Conservation (phyloP, 1,139 yeast genomes). For the Candida sanyaensis region DNA sequence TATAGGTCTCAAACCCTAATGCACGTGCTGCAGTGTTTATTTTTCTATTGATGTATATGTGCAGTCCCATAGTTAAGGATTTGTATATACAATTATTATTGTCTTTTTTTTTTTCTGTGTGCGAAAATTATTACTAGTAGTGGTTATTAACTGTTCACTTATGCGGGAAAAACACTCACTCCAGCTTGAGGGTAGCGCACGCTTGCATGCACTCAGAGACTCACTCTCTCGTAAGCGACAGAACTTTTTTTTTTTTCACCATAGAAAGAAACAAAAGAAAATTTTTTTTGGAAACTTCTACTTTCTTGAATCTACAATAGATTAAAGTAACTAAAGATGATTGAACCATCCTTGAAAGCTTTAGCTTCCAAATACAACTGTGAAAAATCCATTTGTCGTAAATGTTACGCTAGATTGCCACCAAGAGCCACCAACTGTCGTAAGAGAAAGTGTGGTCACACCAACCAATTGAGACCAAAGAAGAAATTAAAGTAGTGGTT, state of each 20-base stretch:
- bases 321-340: constrained; percentile 49
- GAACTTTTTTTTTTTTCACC: background rate
- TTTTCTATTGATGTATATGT: background rate
- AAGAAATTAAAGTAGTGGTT: constrained; percentile 91
- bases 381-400: constrained; percentile 98
- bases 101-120: background rate
- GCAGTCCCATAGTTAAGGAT: constrained; percentile 1
- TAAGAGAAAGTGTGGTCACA: constrained; percentile 99
- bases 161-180: background rate
- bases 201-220: background rate
- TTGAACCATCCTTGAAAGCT: constrained; percentile 99
- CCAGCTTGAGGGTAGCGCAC: background rate
- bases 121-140: background rate
- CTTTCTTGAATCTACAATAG: constrained; percentile 5
- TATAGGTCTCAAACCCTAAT: background rate
- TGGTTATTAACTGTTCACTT: background rate
- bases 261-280: constrained; percentile 4
- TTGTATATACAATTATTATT: background rate
- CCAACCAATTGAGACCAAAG: constrained; percentile 99
- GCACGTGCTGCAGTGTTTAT: no score
- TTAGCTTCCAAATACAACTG: constrained; percentile 99
- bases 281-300: constrained; percentile 5
- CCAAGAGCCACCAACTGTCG: constrained; percentile 99
- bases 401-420: constrained; percentile 99
- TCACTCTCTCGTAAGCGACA: background rate